Evolutionary conservation across 305 asterid species (phyloP), one percentile per base, ranked within the genome.

Genomic region (Fraxinus nigra): DNA sequence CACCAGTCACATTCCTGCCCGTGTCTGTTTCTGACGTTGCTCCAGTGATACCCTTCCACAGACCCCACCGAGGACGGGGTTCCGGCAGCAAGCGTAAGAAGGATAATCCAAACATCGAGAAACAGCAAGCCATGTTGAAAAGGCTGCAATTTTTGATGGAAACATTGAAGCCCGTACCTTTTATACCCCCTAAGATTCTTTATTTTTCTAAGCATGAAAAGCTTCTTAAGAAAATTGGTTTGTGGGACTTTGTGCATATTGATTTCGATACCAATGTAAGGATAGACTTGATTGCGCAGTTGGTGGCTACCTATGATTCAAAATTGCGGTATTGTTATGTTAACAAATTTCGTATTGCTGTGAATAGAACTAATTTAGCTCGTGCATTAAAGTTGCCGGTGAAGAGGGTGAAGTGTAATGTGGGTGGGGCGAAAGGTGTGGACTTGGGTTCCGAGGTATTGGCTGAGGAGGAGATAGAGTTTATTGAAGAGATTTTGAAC

Each of bases 191-290:
- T 51, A 88, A 84, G 73, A 77, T 84, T 56, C 88, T 83, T 33
- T 87, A 86, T 85, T 88, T 91, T 26, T 5, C 82, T 20, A 83
- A 84, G 46, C 89, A 90, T 56, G 93, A 93, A 85, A 78, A 72
- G 77, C 89, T 90, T 43, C 38, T 93, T 76, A 85, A 43, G 90
- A 86, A 80, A 80, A 87, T 92, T 8, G 94, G 97, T 14, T 81
- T 93, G 91, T 92, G 97, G 98, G 93, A 92, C 56, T 90, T 93
- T 69, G 89, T 88, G 24, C 88, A 89, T 56, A 73, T 87, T n/a
- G 89, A 87, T 56, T 92, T 93, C 34, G 98, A 91, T 84, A 84
- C 85, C 83, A 74, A 8, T 56, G 28, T 91, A 14, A 86, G 92
- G 89, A 82, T 48, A n/a, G 95, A 93, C 76, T 82, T 92, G 84